A percentile compares a stretch with the other conserved stretches of the same genome.
Evolutionary conservation across 2,329 filamentous ascomycete species (phyloP).

Genomic region (Colletotrichum ledebouriae): DNA sequence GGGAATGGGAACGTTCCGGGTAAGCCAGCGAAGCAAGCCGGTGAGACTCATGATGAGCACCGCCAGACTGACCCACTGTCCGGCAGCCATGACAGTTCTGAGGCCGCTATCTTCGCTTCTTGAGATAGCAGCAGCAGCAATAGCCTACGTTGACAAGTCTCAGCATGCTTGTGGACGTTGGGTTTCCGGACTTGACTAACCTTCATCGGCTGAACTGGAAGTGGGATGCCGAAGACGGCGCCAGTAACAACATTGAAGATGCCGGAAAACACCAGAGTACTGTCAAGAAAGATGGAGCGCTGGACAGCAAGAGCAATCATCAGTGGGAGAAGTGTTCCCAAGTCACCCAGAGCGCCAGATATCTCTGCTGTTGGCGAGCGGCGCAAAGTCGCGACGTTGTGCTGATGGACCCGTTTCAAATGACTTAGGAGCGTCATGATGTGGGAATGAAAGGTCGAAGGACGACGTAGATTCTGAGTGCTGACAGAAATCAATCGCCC

Average conservation of each 20-base stretch:
- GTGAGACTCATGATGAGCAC: constrained; percentile 84
- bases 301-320: constrained; percentile 88
- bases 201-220: constrained; percentile 92
- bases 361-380: constrained; percentile 75
- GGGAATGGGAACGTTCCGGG: constrained; percentile 82
- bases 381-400: constrained; percentile 65
- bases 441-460: not conserved
- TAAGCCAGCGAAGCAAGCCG: constrained; percentile 81
- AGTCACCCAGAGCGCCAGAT: constrained; percentile 87
- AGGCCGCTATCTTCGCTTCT: constrained; percentile 65
- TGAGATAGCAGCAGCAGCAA: constrained; percentile 89
- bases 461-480: not conserved
- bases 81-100: constrained; percentile 81
- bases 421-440: constrained; percentile 38
- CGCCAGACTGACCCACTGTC: constrained; percentile 77
- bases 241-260: constrained; percentile 89
- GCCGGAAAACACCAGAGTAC: constrained; percentile 90
- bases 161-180: not conserved
- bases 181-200: constrained; percentile 49
- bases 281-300: constrained; percentile 82
- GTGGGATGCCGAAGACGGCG: constrained; percentile 84
- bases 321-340: constrained; percentile 90
- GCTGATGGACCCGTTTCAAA: constrained; percentile 52
- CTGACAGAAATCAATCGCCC: not conserved
- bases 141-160: constrained; percentile 66